Evolutionary conservation across 2,329 filamentous ascomycete genomes (phyloP).

Genomic region (Monilinia polystroma): DNA sequence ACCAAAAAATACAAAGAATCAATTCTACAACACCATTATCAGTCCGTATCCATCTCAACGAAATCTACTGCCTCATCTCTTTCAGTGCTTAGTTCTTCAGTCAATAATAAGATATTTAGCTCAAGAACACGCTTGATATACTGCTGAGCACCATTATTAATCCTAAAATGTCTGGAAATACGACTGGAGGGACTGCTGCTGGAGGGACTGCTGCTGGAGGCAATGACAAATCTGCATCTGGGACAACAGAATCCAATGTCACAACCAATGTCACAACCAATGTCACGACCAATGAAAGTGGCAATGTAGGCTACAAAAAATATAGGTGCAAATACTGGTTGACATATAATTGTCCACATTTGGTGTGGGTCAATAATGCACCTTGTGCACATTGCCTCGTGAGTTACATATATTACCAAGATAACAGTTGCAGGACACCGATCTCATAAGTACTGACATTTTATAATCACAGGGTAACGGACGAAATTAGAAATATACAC

Average conservation of each 20-base stretch:
- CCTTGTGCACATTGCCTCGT: slow-evolving; percentile 52
- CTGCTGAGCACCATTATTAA: not conserved
- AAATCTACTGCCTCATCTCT: not conserved
- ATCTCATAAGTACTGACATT: not conserved
- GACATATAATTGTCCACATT: slow-evolving; percentile 52
- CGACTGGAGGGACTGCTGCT: not conserved
- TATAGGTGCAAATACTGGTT: slow-evolving; percentile 57
- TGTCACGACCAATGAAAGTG: too few species aligned
- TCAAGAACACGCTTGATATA: not conserved
- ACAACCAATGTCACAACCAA: too few species aligned
- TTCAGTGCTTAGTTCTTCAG: not conserved
- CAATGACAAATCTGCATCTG: too few species aligned
- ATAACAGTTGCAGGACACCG: not conserved
- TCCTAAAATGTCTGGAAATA: not conserved
- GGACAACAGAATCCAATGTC: too few species aligned
- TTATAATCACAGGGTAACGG: not conserved
- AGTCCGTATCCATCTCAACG: not conserved
- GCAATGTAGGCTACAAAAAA: slow-evolving; percentile 44
- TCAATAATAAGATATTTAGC: not conserved
- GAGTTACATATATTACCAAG: slow-evolving; percentile 34
- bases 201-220: too few species aligned
- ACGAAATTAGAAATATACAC: not conserved
- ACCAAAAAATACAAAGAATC: not conserved
- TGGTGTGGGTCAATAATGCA: slow-evolving; percentile 48
- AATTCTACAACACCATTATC: not conserved